These are phyloP conservation scores for Carex arenaria DNA, from an alignment of 202 grass and related monocot genomes.

Conservation along the genomic window DNA sequence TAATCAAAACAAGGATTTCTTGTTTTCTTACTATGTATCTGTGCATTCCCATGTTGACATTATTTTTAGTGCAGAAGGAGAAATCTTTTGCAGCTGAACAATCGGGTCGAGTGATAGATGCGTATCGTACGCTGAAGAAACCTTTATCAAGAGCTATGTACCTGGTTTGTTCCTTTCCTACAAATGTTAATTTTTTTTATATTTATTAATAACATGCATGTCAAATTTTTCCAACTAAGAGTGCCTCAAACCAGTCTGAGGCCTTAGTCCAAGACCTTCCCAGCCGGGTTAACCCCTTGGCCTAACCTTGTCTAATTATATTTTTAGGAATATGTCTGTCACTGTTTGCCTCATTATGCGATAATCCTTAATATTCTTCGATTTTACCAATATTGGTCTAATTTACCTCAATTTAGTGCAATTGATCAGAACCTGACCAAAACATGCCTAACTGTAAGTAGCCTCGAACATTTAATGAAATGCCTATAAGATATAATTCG, in stretches of 20 bases:
- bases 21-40: not conserved
- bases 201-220: not conserved
- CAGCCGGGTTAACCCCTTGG: not conserved
- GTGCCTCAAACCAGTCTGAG: not conserved
- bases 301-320: not conserved
- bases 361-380: not conserved
- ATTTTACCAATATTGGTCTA: not conserved
- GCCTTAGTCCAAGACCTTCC: not conserved
- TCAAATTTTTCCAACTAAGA: not conserved
- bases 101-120: constrained; percentile 80
- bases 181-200: not conserved
- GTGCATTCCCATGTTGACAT: constrained; percentile 7
- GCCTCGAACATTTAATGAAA: not conserved
- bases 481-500: not conserved
- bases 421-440: not conserved
- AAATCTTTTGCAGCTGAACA: constrained; percentile 79
- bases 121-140: constrained; percentile 60
- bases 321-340: not conserved
- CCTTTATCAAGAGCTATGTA: constrained; percentile 81
- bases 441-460: not conserved
- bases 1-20: not conserved
- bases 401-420: not conserved
- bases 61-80: constrained; percentile 52
- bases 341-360: not conserved
- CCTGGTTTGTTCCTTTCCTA: constrained; percentile 43